phyloP scores from a whole-genome alignment of 345 rosid genomes.

The Brassica carinata region DNA sequence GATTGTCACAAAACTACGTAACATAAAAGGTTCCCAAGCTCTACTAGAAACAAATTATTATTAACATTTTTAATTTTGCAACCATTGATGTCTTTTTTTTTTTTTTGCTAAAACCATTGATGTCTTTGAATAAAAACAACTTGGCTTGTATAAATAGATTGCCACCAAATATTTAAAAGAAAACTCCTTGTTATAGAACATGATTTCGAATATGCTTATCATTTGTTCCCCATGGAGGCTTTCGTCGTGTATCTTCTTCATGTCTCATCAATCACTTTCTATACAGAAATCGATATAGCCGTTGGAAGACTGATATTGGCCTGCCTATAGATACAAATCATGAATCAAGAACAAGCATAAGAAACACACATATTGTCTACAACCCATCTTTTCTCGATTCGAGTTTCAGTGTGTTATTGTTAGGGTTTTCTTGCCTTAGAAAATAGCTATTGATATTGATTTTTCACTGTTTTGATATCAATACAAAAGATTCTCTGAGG shows the following conservation, averaged over 20 bases:
- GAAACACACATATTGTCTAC: neutral
- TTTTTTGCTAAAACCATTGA: neutral
- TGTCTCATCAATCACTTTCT: slow-evolving; percentile 29
- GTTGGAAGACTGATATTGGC: slow-evolving; percentile 8
- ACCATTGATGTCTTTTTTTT: too few species aligned
- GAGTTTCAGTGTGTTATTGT: neutral
- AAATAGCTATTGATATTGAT: neutral
- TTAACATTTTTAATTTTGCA: too few species aligned
- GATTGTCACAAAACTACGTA: neutral
- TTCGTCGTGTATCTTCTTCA: neutral
- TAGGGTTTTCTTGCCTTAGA: neutral
- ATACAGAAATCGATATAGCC: slow-evolving; percentile 22
- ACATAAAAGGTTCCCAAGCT: too few species aligned
- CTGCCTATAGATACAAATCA: neutral
- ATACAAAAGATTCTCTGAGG: neutral
- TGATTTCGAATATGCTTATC: neutral
- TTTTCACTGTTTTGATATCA: neutral
- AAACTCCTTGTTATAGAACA: neutral
- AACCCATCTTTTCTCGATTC: too few species aligned
- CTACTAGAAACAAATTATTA: too few species aligned
- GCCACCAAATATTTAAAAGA: neutral
- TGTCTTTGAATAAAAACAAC: neutral
- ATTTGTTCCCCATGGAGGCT: slow-evolving; percentile 12
- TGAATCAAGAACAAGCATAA: neutral
- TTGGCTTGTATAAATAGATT: neutral